phyloP scores from a whole-genome alignment of 2,329 filamentous ascomycete genomes.

The Arthrobotrys iridis region DNA sequence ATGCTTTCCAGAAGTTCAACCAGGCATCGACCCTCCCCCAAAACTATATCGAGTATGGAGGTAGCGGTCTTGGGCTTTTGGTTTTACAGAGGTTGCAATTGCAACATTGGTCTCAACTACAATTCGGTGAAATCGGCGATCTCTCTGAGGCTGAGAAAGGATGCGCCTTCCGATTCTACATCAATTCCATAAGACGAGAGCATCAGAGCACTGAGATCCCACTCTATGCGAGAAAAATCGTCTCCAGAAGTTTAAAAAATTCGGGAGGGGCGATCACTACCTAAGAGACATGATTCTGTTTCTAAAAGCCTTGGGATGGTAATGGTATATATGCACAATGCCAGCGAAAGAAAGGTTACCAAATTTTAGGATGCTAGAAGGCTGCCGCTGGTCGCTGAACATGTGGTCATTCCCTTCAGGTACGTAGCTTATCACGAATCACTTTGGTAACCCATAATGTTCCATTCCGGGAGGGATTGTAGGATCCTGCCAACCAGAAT shows the following conservation, averaged over 20 bases:
- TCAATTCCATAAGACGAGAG: slow-evolving; percentile 68
- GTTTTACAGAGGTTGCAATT: too few species aligned
- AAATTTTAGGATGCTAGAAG: slow-evolving; percentile 5
- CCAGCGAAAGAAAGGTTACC: background rate
- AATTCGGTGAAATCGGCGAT: slow-evolving; percentile 81
- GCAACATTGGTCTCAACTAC: slow-evolving; percentile 77
- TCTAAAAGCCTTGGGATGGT: background rate
- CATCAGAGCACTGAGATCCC: slow-evolving; percentile 21
- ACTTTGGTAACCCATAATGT: too few species aligned
- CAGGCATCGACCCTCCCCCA: slow-evolving; percentile 60
- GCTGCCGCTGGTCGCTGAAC: background rate
- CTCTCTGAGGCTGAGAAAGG: slow-evolving; percentile 73
- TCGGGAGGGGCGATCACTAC: background rate
- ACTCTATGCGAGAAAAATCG: slow-evolving; percentile 25
- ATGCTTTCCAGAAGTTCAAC: slow-evolving; percentile 57
- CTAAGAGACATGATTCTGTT: background rate
- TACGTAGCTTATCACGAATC: too few species aligned
- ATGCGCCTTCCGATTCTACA: slow-evolving; percentile 80
- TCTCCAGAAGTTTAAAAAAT: slow-evolving; percentile 7
- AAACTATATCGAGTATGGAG: slow-evolving; percentile 77
- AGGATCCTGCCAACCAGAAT: slow-evolving; percentile 75
- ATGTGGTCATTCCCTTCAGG: background rate
- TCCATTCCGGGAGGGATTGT: slow-evolving; percentile 60
- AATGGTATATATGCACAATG: background rate
- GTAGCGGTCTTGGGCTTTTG: slow-evolving; percentile 76